These are phyloP conservation scores for Paraphaeosphaeria minitans DNA, from an alignment of 2,329 filamentous ascomycete species.

Conservation along the genomic window DNA sequence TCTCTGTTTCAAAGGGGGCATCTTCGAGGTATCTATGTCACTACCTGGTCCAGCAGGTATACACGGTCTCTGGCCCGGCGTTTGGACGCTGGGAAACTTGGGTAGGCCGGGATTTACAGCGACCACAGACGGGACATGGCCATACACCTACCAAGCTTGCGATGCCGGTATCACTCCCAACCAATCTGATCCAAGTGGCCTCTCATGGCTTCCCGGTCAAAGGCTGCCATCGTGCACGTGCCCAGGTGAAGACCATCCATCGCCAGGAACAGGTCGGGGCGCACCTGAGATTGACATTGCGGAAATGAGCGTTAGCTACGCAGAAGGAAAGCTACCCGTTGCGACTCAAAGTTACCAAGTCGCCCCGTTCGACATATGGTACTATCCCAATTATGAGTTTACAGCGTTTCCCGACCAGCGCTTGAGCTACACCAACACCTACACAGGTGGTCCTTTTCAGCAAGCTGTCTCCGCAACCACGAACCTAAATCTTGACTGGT, in stretches of 20 bases:
- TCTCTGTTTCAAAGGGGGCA: constrained; percentile 60
- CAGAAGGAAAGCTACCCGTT: constrained; percentile 46
- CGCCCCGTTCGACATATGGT: constrained; percentile 57
- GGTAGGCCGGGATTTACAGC: constrained; percentile 58
- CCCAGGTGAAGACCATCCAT: constrained; percentile 53
- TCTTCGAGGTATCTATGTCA: constrained; percentile 59
- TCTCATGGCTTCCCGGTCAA: constrained; percentile 52
- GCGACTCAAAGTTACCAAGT: constrained; percentile 57
- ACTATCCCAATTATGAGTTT: constrained; percentile 59
- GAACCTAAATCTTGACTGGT: constrained; percentile 61
- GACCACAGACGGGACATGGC: constrained; percentile 61
- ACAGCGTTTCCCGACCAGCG: constrained; percentile 57
- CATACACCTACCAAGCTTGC: constrained; percentile 59
- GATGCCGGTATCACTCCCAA: constrained; percentile 58
- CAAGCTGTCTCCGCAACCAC: constrained; percentile 62
- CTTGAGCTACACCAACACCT: constrained; percentile 57
- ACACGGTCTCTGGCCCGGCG: constrained; percentile 59
- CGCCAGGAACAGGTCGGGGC: constrained; percentile 53
- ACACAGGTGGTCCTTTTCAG: constrained; percentile 60
- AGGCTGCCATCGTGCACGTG: constrained; percentile 54
- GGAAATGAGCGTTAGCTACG: constrained; percentile 54
- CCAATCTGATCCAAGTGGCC: constrained; percentile 52
- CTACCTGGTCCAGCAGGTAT: constrained; percentile 57
- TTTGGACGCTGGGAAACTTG: constrained; percentile 61
- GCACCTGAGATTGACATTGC: constrained; percentile 57